phyloP scores from a whole-genome alignment of 2,329 filamentous ascomycete genomes.

The Phialophora macrospora region DNA sequence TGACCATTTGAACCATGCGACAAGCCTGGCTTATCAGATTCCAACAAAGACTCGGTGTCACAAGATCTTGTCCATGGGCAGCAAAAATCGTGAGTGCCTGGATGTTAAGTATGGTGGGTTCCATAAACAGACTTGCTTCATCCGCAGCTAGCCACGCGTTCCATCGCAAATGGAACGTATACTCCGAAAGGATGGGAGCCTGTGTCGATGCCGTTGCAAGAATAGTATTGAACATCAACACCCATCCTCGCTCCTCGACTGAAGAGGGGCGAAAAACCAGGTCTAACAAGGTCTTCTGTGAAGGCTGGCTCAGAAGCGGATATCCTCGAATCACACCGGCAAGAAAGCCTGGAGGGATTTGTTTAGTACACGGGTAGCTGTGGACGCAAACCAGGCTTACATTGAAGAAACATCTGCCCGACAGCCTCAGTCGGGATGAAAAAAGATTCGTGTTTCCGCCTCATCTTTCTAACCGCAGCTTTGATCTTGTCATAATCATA shows the following conservation, averaged over 20 bases:
- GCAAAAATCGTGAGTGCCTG: constrained; percentile 17
- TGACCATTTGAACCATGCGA: constrained; percentile 16
- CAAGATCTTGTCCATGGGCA: constrained; percentile 17
- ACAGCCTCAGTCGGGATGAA: constrained; percentile 11
- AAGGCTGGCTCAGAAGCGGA: constrained; percentile 7
- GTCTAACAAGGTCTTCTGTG: constrained; percentile 7
- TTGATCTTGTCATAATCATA: constrained; percentile 20
- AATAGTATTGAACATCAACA: constrained; percentile 17
- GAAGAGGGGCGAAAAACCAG: constrained; percentile 15
- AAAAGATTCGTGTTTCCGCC: constrained; percentile 10
- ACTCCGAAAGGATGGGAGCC: constrained; percentile 2
- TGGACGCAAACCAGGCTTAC: neutral
- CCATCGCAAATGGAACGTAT: constrained; percentile 14
- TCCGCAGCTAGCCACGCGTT: constrained; percentile 18
- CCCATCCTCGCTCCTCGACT: constrained; percentile 4
- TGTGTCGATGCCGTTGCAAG: constrained; percentile 18
- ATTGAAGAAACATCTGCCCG: constrained; percentile 5
- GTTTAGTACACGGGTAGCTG: neutral
- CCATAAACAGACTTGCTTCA: constrained; percentile 15
- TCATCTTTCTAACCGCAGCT: constrained; percentile 9
- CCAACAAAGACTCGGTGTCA: constrained; percentile 13
- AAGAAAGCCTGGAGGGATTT: constrained; percentile 7
- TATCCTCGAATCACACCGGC: neutral
- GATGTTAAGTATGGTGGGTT: constrained; percentile 13
- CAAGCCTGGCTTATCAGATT: constrained; percentile 12